A percentile compares a stretch with the other conserved stretches of the same genome.
phyloP scores from a whole-genome alignment of 2,329 filamentous ascomycete species.

The Rutstroemia sydowiana region DNA sequence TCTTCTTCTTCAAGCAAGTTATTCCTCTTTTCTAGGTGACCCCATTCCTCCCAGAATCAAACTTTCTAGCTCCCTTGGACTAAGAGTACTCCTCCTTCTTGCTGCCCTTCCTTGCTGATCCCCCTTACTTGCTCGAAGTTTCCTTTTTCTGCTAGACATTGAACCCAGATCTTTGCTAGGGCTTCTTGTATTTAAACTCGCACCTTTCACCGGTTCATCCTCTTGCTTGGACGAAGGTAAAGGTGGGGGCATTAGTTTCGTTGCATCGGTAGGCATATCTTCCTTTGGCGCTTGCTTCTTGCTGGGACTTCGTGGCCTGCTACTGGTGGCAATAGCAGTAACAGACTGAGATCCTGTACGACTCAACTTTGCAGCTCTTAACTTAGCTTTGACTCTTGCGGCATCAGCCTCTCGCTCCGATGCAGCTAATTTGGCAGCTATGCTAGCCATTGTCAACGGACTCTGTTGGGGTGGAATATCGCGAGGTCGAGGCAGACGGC shows the following conservation, averaged over 20 bases:
- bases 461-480: slow-evolving; percentile 39
- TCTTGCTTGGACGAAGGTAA: slow-evolving; percentile 21
- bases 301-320: slow-evolving; percentile 1
- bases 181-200: not conserved
- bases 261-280: slow-evolving; percentile 8
- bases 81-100: slow-evolving; percentile 66
- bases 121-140: slow-evolving; percentile 32
- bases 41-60: slow-evolving; percentile 41
- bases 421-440: slow-evolving; percentile 56
- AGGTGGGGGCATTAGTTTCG: slow-evolving; percentile 29
- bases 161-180: slow-evolving; percentile 10
- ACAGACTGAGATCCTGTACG: slow-evolving; percentile 7
- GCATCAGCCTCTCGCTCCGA: slow-evolving; percentile 58
- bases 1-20: not conserved
- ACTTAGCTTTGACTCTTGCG: slow-evolving; percentile 54
- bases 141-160: slow-evolving; percentile 31
- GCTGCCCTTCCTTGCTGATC: slow-evolving; percentile 39
- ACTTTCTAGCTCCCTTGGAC: slow-evolving; percentile 65
- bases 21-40: slow-evolving; percentile 6
- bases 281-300: not conserved
- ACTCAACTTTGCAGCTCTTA: slow-evolving; percentile 44
- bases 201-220: slow-evolving; percentile 11
- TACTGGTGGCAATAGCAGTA: not conserved
- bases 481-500: slow-evolving; percentile 25
- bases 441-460: slow-evolving; percentile 53